phyloP scores from a whole-genome alignment of 768 basidiomycete genomes.

The Boletales sp. region DNA sequence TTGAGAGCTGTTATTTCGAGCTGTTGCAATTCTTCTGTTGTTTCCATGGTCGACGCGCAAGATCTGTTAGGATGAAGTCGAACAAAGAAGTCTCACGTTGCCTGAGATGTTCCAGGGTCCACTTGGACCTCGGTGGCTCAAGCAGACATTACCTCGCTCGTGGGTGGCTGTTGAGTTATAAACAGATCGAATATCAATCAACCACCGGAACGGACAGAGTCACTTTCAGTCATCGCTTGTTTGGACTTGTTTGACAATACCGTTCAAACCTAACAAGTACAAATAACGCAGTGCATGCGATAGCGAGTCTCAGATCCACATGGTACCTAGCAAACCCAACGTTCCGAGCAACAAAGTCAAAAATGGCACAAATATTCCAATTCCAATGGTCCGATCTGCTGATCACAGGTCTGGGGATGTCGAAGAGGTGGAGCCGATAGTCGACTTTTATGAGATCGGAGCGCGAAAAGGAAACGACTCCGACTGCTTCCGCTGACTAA shows the following conservation, averaged over 20 bases:
- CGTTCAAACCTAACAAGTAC: conserved; percentile 12
- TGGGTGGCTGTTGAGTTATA: conserved; percentile 1
- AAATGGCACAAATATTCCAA: too few relatives aligned
- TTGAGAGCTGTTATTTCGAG: conserved; percentile 75
- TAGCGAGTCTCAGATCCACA: too few relatives aligned
- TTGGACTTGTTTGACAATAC: conserved; percentile 14
- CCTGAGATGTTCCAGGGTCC: conserved; percentile 62
- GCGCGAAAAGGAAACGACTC: too few relatives aligned
- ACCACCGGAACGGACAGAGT: conserved; percentile 9
- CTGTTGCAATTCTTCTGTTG: conserved; percentile 61
- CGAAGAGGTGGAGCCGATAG: too few relatives aligned
- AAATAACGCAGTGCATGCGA: conserved; percentile 14
- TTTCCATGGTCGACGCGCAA: conserved; percentile 51
- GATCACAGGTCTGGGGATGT: too few relatives aligned
- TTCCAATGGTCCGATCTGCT: too few relatives aligned
- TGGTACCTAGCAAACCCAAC: too few relatives aligned
- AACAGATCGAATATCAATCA: conserved; percentile 5
- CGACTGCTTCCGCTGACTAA: too few relatives aligned
- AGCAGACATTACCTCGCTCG: conserved; percentile 53
- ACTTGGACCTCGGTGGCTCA: conserved; percentile 70
- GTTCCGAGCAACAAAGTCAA: too few relatives aligned
- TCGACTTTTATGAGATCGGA: too few relatives aligned
- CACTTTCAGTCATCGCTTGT: conserved; percentile 12
- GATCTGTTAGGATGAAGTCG: conserved; percentile 14
- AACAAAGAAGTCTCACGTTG: conserved; percentile 33